Evolutionary conservation across 2,329 filamentous ascomycete genomes (phyloP).

Genomic region (Verticillium alfalfae): DNA sequence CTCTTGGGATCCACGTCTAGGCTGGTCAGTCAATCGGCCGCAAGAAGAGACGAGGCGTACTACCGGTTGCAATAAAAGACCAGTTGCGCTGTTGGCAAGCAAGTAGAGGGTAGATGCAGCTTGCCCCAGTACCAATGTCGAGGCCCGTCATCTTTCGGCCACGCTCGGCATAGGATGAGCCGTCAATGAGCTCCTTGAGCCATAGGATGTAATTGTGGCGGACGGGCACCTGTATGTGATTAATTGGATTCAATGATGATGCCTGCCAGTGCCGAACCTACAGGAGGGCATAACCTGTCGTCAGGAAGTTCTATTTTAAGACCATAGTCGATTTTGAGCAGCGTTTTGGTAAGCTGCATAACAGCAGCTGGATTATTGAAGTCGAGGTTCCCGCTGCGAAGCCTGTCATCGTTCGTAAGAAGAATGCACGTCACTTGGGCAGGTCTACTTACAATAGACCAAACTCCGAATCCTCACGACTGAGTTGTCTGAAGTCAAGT

Average conservation of each 20-base stretch:
- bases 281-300: conserved; percentile 81
- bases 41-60: background rate
- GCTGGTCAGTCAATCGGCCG: background rate
- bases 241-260: background rate
- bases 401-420: conserved; percentile 14
- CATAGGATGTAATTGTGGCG: conserved; percentile 88
- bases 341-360: conserved; percentile 73
- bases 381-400: conserved; percentile 55
- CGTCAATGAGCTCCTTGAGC: conserved; percentile 77
- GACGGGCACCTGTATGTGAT: conserved; percentile 43
- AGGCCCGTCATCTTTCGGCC: conserved; percentile 59
- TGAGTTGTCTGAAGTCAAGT: conserved; percentile 37
- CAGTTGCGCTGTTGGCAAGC: conserved; percentile 68
- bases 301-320: conserved; percentile 65
- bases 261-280: conserved; percentile 28
- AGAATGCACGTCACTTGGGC: background rate
- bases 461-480: conserved; percentile 33
- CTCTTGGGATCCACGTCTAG: conserved; percentile 71
- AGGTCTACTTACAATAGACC: conserved; percentile 27
- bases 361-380: conserved; percentile 75
- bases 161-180: conserved; percentile 47
- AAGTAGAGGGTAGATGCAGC: conserved; percentile 84
- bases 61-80: conserved; percentile 63
- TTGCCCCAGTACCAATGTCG: conserved; percentile 87
- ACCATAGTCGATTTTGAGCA: conserved; percentile 71